Evolutionary conservation across 2,329 filamentous ascomycete species (phyloP), one percentile per base, ranked within the genome.

Genomic region (Nigrospora osmanthi): DNA sequence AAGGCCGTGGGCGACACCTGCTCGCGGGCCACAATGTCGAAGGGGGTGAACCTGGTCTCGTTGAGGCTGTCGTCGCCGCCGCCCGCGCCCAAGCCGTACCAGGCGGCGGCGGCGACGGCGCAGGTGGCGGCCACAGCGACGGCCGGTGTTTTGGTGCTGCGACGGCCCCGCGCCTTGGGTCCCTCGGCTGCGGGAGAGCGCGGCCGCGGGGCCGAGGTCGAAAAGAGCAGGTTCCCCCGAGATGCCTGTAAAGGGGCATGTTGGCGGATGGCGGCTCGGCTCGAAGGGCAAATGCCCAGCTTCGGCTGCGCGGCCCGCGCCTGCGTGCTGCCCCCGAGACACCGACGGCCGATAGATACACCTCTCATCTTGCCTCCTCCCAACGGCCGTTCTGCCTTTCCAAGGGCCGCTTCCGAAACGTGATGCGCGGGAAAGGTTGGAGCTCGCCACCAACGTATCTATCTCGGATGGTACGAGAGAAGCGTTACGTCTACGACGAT

Each of bases 1-100:
- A 85, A 80, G 46, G 78, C 81, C 0, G 81, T 81, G 1, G 79
- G 73, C 0, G 86, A 86, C 37, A 89, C 75, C 19, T 71, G 64
- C 41, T 84, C 75, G 52, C 78, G 78, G 23, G 71, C 63, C 14
- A 76, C 69, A 50, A 93, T 75, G 23, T 71, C 77, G 65, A 86
- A 90, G 3, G 78, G 75, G 33, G 75, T 75, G 63, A 89, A 89
- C 19, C 69, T 73, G 45, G 71, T 67, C 13, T 69, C 62, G 64
- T 86, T 82, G 47, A 88, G 42, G 32, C 34, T 42, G 11, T 45
- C 44, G 17, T 48, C 47, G 11, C 43, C 37, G 15, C 17, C n/a
- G 10, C 35, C 43, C 3, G 36, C 33, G 10, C 35, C 36, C 19
- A 38, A 33, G 12, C 23, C 33, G 14, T 38, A 46, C 31, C 37